Conservation (phyloP, 257 asterid species). For the Rehmannia glutinosa region DNA sequence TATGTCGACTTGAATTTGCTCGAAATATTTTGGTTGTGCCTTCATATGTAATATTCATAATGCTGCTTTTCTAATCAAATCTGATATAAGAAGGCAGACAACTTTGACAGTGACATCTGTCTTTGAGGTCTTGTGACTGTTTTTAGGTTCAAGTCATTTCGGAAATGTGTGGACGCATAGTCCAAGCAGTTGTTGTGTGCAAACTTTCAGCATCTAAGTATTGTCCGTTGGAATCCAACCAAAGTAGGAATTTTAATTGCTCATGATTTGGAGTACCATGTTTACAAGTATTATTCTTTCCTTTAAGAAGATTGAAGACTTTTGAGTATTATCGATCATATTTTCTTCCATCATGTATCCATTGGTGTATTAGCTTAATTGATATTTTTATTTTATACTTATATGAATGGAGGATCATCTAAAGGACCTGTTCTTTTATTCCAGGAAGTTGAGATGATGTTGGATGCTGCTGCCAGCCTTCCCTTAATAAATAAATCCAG, state of each 20-base stretch:
- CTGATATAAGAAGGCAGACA: too few species aligned
- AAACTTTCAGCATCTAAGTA: not conserved
- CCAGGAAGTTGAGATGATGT: constrained; percentile 68
- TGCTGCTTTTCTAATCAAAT: not conserved
- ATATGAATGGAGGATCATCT: constrained; percentile 15
- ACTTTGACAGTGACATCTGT: too few species aligned
- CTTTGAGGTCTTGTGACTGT: too few species aligned
- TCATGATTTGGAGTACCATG: not conserved
- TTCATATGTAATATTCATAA: not conserved
- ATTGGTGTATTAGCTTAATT: constrained; percentile 11
- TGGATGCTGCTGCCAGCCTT: constrained; percentile 48
- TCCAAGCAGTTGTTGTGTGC: not conserved
- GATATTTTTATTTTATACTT: constrained; percentile 4
- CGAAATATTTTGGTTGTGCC: too few species aligned
- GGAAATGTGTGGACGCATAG: not conserved
- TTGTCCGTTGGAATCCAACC: not conserved
- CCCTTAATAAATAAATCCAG: constrained; percentile 45
- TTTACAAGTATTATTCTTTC: not conserved
- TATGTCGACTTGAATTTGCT: not conserved
- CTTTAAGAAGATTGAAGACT: constrained; percentile 1
- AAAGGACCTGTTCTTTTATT: constrained; percentile 15
- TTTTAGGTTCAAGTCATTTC: not conserved
- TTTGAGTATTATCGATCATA: not conserved
- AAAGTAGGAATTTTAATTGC: not conserved
- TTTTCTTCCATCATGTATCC: not conserved